Evolutionary conservation across 352 stramenopile genomes (phyloP), one percentile per base, ranked within the genome.

Genomic region (Phytophthora pseudosyringae): DNA sequence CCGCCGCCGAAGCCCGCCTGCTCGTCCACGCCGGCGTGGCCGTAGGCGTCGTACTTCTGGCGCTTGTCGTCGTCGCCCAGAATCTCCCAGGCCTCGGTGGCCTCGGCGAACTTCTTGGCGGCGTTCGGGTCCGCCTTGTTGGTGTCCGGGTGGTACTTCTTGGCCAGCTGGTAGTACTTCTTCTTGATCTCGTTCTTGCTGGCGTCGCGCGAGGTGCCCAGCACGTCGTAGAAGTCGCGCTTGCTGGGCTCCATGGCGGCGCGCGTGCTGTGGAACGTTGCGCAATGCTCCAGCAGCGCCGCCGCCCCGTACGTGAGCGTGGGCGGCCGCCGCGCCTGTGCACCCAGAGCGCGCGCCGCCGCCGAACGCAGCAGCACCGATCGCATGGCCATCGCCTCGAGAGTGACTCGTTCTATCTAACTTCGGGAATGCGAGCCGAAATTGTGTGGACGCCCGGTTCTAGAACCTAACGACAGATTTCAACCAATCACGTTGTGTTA

Each of bases 111-210:
- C 78, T 98, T 98, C 57, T 97, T 90, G 35, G 86, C 79, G 1
- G 93, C 89, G 47, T 97, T 62, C 41, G 88, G 88, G 56, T 98
- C 90, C 45, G 91, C 83, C 69, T 98, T 98, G 80, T 99, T 99
- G 41, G 97, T 97, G 70, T 99, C 97, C 7, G 97, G 97, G 71
- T 99, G 97, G 80, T 98, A 98, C 79, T 99, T 96, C 76, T 98
- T 98, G 35, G 95, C 97, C 41, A 99, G 67, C 62, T 98, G 90
- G 72, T 98, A 98, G 78, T 98, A 98, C 68, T 97, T 97, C 79
- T 99, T 99, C 84, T 99, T 99, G 71, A 99, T 98, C 48, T 98
- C 92, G 56, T 80, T 94, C 80, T 99, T 98, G 63, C 89, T 83
- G 5, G 96, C 93, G 44, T 89, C 81, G 32, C 75, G 83, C 2